Conservation (phyloP, 495 filamentous ascomycete genomes). For the Apodospora peruviana region DNA sequence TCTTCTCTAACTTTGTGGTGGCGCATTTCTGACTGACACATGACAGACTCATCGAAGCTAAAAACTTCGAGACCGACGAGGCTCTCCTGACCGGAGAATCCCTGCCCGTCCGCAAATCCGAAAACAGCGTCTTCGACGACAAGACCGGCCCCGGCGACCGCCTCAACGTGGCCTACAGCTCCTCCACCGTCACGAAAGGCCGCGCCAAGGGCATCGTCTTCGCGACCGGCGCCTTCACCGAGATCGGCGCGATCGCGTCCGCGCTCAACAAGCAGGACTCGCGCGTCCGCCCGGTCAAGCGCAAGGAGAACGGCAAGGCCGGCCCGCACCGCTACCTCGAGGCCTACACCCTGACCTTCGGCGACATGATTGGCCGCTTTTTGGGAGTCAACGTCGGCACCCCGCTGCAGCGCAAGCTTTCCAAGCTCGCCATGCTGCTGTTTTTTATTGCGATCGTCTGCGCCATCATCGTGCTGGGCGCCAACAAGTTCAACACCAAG, state of each 20-base stretch:
- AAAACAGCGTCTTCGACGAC: slow-evolving; percentile 24
- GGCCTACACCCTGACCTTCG: slow-evolving; percentile 60
- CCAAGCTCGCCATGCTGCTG: slow-evolving; percentile 68
- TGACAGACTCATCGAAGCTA: slow-evolving; percentile 60
- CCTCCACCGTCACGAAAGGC: slow-evolving; percentile 62
- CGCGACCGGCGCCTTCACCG: slow-evolving; percentile 68
- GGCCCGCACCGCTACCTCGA: slow-evolving; percentile 63
- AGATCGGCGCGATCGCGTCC: slow-evolving; percentile 76
- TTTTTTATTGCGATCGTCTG: slow-evolving; percentile 69
- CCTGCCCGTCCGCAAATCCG: slow-evolving; percentile 36
- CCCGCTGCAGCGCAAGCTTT: slow-evolving; percentile 71
- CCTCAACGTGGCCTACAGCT: slow-evolving; percentile 63
- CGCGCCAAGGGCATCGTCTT: slow-evolving; percentile 62
- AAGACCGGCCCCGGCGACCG: slow-evolving; percentile 56
- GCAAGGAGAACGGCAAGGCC: slow-evolving; percentile 53
- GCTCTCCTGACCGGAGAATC: slow-evolving; percentile 64
- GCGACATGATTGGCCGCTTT: slow-evolving; percentile 63
- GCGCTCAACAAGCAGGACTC: slow-evolving; percentile 53
- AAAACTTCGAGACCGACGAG: slow-evolving; percentile 56
- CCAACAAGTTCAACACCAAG: slow-evolving; percentile 63
- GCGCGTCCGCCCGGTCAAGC: slow-evolving; percentile 50
- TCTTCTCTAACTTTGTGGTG: neutral
- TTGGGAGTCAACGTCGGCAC: slow-evolving; percentile 71
- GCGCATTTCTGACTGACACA: neutral
- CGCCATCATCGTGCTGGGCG: slow-evolving; percentile 75